Evolutionary conservation across 148 eudicot species (phyloP).

Genomic region (Rhododendron simsii): DNA sequence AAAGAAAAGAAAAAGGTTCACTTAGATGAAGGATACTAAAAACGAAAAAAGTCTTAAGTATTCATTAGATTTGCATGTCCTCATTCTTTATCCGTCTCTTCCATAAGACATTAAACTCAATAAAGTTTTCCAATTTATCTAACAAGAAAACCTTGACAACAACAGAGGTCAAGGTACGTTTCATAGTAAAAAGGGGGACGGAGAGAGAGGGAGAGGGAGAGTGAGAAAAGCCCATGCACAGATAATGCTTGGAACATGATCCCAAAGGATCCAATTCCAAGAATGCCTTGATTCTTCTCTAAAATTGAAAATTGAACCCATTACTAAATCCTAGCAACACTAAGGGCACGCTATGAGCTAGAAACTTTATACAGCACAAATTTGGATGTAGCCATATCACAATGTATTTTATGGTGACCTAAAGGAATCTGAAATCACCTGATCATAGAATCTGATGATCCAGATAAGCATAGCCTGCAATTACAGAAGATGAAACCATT

Average conservation of each 20-base stretch:
- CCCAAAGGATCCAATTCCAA: neutral
- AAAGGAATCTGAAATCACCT: conserved; percentile 34
- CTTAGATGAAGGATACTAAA: neutral
- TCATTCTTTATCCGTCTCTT: neutral
- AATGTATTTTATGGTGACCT: neutral
- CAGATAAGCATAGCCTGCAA: conserved; percentile 93
- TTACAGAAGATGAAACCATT: conserved; percentile 10
- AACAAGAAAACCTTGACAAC: neutral
- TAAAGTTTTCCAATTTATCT: neutral
- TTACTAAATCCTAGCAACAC: conserved; percentile 1
- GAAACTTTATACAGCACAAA: neutral
- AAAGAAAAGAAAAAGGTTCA: neutral
- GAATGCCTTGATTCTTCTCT: neutral
- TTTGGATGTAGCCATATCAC: neutral
- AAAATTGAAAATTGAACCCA: neutral
- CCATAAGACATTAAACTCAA: neutral
- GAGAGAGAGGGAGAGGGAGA: neutral
- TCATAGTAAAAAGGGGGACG: neutral
- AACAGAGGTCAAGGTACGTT: neutral
- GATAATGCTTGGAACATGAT: neutral
- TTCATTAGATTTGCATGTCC: neutral
- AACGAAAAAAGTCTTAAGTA: neutral
- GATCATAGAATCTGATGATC: conserved; percentile 99
- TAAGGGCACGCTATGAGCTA: neutral
- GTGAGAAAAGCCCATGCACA: neutral